A percentile compares a stretch with the other conserved stretches of the same genome.
These are phyloP conservation scores for Physcomitrellopsis africana DNA, from an alignment of 225 moss, liverwort and hornwort genomes.

Conservation along the genomic window DNA sequence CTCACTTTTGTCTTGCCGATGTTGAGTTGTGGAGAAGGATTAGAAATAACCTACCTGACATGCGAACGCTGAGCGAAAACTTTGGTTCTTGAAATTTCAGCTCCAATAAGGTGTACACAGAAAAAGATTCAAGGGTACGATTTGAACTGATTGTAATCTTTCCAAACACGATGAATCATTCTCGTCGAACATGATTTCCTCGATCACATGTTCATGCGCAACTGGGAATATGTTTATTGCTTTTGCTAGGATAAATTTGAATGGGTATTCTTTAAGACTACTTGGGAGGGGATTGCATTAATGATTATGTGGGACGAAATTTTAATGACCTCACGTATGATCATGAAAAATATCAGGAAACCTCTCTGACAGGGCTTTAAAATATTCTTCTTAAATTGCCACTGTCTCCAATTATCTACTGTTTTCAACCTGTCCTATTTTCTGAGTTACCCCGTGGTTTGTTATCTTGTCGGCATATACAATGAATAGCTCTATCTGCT, in stretches of 20 bases:
- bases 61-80: not conserved
- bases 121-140: not conserved
- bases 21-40: slow-evolving; percentile 8
- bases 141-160: slow-evolving; percentile 14
- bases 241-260: not conserved
- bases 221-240: not conserved
- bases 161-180: not conserved
- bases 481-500: slow-evolving; percentile 3
- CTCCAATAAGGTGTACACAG: not conserved
- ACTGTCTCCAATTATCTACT: not conserved
- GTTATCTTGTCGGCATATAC: not conserved
- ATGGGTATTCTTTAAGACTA: not conserved
- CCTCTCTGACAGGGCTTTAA: slow-evolving; percentile 5
- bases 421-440: not conserved
- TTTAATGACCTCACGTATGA: not conserved
- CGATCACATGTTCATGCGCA: not conserved
- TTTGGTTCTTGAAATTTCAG: not conserved
- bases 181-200: not conserved
- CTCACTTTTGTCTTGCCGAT: not conserved
- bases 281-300: not conserved
- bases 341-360: slow-evolving; percentile 2
- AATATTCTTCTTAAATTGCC: not conserved
- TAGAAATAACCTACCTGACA: not conserved
- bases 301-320: no score
- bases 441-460: slow-evolving; percentile 7